Base-by-base conservation (phyloP, 192 early-diverging fungal genomes). In the Coemansia sp. region DNA sequence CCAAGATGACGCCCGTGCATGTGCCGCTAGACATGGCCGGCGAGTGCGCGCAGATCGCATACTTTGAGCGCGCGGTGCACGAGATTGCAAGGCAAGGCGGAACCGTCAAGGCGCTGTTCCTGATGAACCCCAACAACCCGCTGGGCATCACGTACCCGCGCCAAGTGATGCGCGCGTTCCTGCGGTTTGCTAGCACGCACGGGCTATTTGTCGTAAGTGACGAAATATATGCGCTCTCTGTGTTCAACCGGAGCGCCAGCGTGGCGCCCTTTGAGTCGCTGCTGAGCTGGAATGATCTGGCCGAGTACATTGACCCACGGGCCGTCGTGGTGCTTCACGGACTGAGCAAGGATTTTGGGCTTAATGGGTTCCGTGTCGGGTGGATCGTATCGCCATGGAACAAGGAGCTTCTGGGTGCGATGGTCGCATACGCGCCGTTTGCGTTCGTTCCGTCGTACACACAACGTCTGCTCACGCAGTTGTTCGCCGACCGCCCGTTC, bases 331-430 rank as follows among this genome's bases (percentile, higher is more conserved):
- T 94, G 26, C 62, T 93, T 28, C 94, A 92, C 73, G 86, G 89
- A 20, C 69, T 95, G 61, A 91, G 89, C 65, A 95, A 95, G 75
- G 94, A 92, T 73, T 94, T 95, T 84, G 81, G 86, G 20, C 70
- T 91, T 34, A 91, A 89, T 66, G 92, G 92, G 5, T 79, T 89
- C 64, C 87, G 92, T 40, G 74, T 87, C 51, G 91, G 86, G 23
- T 86, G 84, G 55, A 46, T 86, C 18, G 62, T 92, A 16, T 88
- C 82, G 21, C 88, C 87, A 1, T 87, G 81, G 80, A 89, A 91
- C 73, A 64, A 70, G 37, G 64, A 79, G 7, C 34, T 82, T n/a
- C n/a, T 70, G 20, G 34, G n/a, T 4, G 63, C 51, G 2, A 29
- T 82, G 7, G 40, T 37, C 20, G 51, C 51, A 21, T 68, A 88